Evolutionary conservation across 495 filamentous ascomycete species (phyloP).

Genomic region (Penicillium roqueforti): DNA sequence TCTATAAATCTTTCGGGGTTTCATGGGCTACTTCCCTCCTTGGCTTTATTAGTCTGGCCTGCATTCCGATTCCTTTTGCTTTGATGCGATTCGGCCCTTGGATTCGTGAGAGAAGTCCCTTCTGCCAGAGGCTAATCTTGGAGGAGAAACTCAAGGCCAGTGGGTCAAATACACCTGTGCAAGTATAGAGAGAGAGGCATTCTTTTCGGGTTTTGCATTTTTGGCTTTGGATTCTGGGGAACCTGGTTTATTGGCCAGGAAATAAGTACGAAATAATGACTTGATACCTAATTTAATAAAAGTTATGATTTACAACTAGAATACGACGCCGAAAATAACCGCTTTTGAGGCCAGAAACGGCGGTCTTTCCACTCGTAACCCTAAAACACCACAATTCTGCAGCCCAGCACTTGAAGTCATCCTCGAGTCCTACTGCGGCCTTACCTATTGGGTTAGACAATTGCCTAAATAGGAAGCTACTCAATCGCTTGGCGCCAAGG

Average conservation of each 20-base stretch:
- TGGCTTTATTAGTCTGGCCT: constrained; percentile 42
- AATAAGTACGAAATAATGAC: neutral
- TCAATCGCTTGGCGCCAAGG: no score
- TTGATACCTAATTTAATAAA: neutral
- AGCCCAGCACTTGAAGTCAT: no score
- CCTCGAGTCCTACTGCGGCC: no score
- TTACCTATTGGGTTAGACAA: no score
- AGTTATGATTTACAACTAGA: neutral
- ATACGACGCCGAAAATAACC: no score
- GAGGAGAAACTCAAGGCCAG: constrained; percentile 20
- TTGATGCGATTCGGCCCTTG: constrained; percentile 33
- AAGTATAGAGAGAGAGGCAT: constrained; percentile 9
- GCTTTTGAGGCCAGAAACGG: no score
- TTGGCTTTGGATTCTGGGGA: neutral
- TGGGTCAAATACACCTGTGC: constrained; percentile 17
- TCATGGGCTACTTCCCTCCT: constrained; percentile 44
- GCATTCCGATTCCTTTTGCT: constrained; percentile 40
- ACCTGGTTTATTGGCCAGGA: neutral
- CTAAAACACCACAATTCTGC: no score
- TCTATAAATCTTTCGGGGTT: constrained; percentile 40
- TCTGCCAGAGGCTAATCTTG: constrained; percentile 35
- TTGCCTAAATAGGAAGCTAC: no score
- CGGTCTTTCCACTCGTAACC: no score
- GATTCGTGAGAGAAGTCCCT: constrained; percentile 38
- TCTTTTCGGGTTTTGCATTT: neutral